Evolutionary conservation across 768 basidiomycete species (phyloP).

Genomic region (Boletus eberwhitei): DNA sequence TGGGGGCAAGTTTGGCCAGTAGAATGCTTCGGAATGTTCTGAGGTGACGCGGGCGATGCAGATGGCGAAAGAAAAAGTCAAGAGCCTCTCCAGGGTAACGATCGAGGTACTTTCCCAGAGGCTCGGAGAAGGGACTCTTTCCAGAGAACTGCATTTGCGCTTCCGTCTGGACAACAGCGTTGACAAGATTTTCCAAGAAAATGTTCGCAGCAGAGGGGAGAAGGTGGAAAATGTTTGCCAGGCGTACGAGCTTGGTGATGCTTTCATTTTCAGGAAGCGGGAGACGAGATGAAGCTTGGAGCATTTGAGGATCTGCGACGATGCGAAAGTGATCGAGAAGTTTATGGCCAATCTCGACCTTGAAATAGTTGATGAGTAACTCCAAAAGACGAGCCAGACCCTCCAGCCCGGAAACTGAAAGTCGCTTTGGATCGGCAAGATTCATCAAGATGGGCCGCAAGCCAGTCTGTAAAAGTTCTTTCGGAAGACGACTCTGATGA

Average conservation of each 20-base stretch:
- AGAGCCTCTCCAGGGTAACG: constrained; percentile 85
- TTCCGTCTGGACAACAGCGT: constrained; percentile 88
- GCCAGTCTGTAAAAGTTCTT: constrained; percentile 92
- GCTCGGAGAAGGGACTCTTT: constrained; percentile 88
- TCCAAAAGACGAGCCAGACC: constrained; percentile 92
- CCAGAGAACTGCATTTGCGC: constrained; percentile 87
- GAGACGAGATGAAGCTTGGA: constrained; percentile 73
- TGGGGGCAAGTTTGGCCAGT: constrained; percentile 73
- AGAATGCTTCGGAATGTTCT: constrained; percentile 83
- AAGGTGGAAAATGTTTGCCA: constrained; percentile 96
- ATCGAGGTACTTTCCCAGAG: constrained; percentile 86
- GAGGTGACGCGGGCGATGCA: constrained; percentile 76
- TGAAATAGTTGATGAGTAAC: constrained; percentile 97
- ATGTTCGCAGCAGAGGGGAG: constrained; percentile 90
- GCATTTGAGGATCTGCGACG: constrained; percentile 85
- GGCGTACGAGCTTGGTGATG: constrained; percentile 88
- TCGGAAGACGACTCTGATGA: constrained; percentile 88
- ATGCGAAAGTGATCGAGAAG: constrained; percentile 93
- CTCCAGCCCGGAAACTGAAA: constrained; percentile 89
- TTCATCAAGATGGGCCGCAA: constrained; percentile 97
- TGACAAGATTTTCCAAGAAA: constrained; percentile 86
- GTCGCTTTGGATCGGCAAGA: constrained; percentile 90
- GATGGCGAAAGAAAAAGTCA: constrained; percentile 76
- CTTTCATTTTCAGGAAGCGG: constrained; percentile 86
- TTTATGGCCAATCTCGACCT: constrained; percentile 98